Percentiles rank a stretch among this genome's conserved stretches.
Conservation (phyloP, 495 filamentous ascomycete species). For the Paragyromitra xinjiangensis region DNA sequence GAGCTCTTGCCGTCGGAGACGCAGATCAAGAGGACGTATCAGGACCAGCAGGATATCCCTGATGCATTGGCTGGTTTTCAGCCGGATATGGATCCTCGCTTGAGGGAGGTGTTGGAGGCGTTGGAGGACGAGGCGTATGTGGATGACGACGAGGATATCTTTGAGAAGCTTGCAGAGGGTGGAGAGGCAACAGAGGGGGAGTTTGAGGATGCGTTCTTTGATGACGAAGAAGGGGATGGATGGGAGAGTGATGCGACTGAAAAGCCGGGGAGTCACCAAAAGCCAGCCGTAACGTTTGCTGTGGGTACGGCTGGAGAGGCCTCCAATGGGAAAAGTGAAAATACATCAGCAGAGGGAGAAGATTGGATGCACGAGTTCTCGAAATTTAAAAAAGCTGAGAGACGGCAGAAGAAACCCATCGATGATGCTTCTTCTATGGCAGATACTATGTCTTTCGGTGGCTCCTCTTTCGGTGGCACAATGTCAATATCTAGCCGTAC, state of each 20-base stretch:
- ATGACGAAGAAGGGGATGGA: constrained; percentile 72
- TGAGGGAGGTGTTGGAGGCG: constrained; percentile 92
- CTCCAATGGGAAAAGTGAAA: background rate
- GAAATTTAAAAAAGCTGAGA: constrained; percentile 84
- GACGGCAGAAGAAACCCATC: constrained; percentile 54
- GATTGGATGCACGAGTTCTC: constrained; percentile 90
- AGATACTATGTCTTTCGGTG: constrained; percentile 59
- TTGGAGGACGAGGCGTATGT: constrained; percentile 97
- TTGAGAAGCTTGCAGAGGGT: constrained; percentile 77
- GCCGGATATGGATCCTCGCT: constrained; percentile 95
- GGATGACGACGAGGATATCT: constrained; percentile 85
- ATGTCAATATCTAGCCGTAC: constrained; percentile 50
- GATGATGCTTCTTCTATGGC: constrained; percentile 44
- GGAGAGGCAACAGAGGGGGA: constrained; percentile 75
- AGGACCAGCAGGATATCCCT: constrained; percentile 91
- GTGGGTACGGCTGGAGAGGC: background rate
- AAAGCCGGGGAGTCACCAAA: constrained; percentile 64
- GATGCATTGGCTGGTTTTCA: constrained; percentile 92
- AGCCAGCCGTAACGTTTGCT: constrained; percentile 2
- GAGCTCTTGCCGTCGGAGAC: constrained; percentile 77
- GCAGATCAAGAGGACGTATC: constrained; percentile 77
- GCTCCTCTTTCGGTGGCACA: constrained; percentile 63
- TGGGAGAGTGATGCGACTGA: constrained; percentile 97
- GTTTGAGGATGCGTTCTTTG: constrained; percentile 68
- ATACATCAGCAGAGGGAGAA: constrained; percentile 58